These are phyloP conservation scores for Phaeotremella skinneri DNA, from an alignment of 768 basidiomycete species.

Conservation along the genomic window DNA sequence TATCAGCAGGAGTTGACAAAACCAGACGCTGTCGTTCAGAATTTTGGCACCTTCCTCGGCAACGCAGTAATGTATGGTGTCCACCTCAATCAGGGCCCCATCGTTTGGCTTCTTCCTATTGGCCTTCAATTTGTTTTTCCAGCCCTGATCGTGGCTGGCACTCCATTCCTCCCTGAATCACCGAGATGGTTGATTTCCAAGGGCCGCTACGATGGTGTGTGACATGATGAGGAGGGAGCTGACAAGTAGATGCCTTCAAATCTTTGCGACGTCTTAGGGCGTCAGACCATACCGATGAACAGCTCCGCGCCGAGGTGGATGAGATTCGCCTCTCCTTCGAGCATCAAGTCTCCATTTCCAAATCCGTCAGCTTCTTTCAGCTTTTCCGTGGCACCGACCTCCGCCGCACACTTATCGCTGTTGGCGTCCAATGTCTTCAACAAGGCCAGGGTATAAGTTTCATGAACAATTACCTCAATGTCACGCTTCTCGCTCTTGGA, in stretches of 20 bases:
- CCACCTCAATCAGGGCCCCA: background rate
- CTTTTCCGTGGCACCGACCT: constrained; percentile 17
- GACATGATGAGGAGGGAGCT: too few relatives aligned
- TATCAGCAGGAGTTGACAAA: background rate
- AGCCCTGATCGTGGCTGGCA: constrained; percentile 14
- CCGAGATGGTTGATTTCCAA: constrained; percentile 28
- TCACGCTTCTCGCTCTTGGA: constrained; percentile 14
- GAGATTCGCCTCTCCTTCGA: constrained; percentile 16
- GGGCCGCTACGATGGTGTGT: constrained; percentile 13
- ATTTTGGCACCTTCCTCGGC: constrained; percentile 10
- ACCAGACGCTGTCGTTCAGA: constrained; percentile 8
- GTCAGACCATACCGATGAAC: background rate
- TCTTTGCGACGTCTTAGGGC: background rate
- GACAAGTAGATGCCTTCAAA: background rate
- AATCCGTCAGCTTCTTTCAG: constrained; percentile 10
- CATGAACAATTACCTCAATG: constrained; percentile 23
- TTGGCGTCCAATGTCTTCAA: constrained; percentile 28
- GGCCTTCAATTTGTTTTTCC: constrained; percentile 23
- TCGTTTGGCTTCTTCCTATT: constrained; percentile 27
- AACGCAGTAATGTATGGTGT: constrained; percentile 14
- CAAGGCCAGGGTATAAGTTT: constrained; percentile 27
- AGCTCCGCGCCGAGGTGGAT: background rate
- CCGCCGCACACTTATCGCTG: constrained; percentile 26
- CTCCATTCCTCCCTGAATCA: constrained; percentile 19
- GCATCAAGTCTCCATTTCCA: constrained; percentile 15